Evolutionary conservation across 2,329 filamentous ascomycete species (phyloP).

Genomic region (Calycina marina): DNA sequence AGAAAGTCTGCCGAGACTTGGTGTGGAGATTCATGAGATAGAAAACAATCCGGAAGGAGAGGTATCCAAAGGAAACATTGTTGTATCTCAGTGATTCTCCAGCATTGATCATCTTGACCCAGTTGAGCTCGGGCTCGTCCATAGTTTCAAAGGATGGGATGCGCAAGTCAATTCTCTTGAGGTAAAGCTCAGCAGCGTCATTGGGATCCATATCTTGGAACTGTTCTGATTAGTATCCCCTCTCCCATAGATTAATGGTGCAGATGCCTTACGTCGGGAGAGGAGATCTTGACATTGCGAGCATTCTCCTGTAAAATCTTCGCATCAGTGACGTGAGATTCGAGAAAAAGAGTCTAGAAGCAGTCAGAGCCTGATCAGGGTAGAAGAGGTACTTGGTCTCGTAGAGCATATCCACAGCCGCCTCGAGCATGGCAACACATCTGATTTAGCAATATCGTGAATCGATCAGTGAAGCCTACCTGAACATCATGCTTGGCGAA

Average conservation of each 20-base stretch:
- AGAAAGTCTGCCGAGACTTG: conserved; percentile 87
- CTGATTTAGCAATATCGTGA: too few species aligned
- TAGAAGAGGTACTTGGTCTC: too few species aligned
- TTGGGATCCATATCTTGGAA: conserved; percentile 86
- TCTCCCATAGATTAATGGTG: too few species aligned
- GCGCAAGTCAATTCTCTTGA: conserved; percentile 76
- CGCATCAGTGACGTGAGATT: conserved; percentile 88
- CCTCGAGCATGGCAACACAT: too few species aligned
- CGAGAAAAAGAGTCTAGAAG: conserved; percentile 77
- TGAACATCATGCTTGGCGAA: conserved; percentile 96
- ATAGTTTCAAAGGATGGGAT: conserved; percentile 97
- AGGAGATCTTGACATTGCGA: conserved; percentile 92
- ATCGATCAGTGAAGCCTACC: conserved; percentile 28
- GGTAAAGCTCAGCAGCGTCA: conserved; percentile 83
- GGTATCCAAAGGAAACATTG: conserved; percentile 90
- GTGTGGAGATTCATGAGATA: conserved; percentile 96
- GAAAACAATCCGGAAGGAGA: conserved; percentile 95
- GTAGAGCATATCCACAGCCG: too few species aligned
- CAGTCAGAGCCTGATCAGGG: too few species aligned
- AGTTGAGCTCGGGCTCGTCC: conserved; percentile 86
- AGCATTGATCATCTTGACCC: conserved; percentile 99
- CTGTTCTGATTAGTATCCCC: too few species aligned
- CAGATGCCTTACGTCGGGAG: conserved; percentile 62
- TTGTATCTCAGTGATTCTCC: conserved; percentile 89
- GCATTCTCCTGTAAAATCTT: conserved; percentile 93